Conservation (phyloP, 305 asterid species). For the Fraxinus ornus region DNA sequence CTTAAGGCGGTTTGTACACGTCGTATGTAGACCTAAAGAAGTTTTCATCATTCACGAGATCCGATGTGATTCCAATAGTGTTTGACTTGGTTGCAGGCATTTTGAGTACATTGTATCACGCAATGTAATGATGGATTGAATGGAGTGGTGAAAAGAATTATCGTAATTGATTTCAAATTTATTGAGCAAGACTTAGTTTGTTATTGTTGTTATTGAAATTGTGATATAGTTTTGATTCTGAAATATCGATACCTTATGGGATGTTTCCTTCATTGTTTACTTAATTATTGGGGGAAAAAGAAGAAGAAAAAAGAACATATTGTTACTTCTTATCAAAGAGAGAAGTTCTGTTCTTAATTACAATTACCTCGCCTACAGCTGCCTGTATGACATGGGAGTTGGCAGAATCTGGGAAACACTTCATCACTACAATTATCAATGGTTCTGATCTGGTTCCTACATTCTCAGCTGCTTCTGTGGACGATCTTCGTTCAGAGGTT, state of each 20-base stretch:
- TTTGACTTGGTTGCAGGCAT: not conserved
- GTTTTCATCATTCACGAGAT: not conserved
- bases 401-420: constrained; percentile 85
- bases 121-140: not conserved
- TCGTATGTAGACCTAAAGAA: not conserved
- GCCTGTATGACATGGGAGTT: constrained; percentile 94
- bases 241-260: not conserved
- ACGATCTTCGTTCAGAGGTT: constrained; percentile 89
- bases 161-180: not conserved
- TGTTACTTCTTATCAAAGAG: not conserved
- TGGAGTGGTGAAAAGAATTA: not conserved
- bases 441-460: constrained; percentile 95
- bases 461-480: constrained; percentile 78
- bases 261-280: not conserved
- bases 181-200: not conserved
- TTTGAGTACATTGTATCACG: not conserved
- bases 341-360: not conserved
- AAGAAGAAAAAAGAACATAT: not conserved
- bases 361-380: constrained; percentile 40
- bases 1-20: not conserved
- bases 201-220: not conserved
- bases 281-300: too few relatives aligned
- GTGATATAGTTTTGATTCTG: not conserved
- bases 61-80: not conserved
- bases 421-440: constrained; percentile 73